Evolutionary conservation across 2,329 filamentous ascomycete genomes (phyloP), one percentile per base, ranked within the genome.

Genomic region (Aspergillus eucalypticola): DNA sequence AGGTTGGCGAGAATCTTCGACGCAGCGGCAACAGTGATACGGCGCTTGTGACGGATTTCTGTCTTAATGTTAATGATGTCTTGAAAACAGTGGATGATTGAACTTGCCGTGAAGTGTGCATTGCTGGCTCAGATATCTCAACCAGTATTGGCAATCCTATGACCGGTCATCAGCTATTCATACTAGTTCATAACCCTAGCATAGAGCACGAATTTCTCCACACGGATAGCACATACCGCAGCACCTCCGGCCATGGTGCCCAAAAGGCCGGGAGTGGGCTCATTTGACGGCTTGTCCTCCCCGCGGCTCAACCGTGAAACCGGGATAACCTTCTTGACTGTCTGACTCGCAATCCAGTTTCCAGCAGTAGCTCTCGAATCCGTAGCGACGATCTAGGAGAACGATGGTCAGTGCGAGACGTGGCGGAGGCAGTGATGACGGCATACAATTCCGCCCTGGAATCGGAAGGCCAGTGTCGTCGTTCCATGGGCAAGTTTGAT

Each of bases 401-500:
- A 58, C 17, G 8, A 11, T 21, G 42, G 29, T 55, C 25, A 58
- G 58, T 10, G 50, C 13, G n/a, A 29, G 17, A 29, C 39, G 8
- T 23, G 35, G 25, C 54, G 55, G 21, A 42, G 23, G 11, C 32
- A 48, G 51, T 35, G 19, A 38, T 21, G 60, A 50, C 15, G 49
- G 66, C 73, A 64, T 77, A 77, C 75, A 81, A 99, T 98, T 75
- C 95, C 95, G 72, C 93, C 93, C 82, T 98, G 88, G 85, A 98
- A 99, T 76, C 94, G 89, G 86, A 99, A 99, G 65, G 93, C 94
- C 64, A 99, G 88, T 55, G 95, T 99, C 61, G 95, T 99, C 63
- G 95, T 99, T 75, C 95, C 95, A 86, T 99, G 95, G 66, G 95
- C 95, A 73, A 99, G 93, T 86, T 99, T 99, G 86, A 99, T 99